Percentiles rank a stretch among this genome's conserved stretches.
Conservation (phyloP, 805 yeast genomes). For the Phaffomyces opuntiae region DNA sequence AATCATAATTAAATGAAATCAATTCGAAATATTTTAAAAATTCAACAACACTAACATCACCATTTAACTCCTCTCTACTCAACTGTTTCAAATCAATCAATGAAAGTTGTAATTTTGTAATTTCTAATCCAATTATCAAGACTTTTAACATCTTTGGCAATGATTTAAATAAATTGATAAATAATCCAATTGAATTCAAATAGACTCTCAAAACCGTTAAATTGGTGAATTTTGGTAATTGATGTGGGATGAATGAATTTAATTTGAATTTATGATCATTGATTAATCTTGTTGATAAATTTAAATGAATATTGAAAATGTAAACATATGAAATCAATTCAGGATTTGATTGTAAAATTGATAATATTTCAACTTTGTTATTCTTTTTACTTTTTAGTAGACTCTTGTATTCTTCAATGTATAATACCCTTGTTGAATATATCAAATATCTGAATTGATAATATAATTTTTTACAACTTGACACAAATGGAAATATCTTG, state of each 20-base stretch:
- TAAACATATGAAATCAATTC: constrained; percentile 1
- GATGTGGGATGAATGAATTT: not conserved
- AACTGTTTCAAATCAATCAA: not conserved
- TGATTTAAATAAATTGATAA: not conserved
- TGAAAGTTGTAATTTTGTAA: constrained; percentile 3
- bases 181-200: constrained; percentile 4
- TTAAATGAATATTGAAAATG: constrained; percentile 5
- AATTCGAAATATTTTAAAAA: constrained; percentile 9
- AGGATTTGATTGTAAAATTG: not conserved
- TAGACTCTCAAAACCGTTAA: constrained; percentile 5
- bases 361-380: not conserved
- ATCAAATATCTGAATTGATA: constrained; percentile 6
- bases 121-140: constrained; percentile 7
- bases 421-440: constrained; percentile 8
- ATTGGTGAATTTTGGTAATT: constrained; percentile 1
- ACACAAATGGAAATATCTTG: constrained; percentile 12
- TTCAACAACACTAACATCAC: not conserved
- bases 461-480: constrained; percentile 8
- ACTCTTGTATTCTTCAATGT: constrained; percentile 4
- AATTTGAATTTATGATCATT: not conserved
- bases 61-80: not conserved
- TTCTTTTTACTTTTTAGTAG: not conserved
- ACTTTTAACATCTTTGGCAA: constrained; percentile 7
- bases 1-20: constrained; percentile 2
- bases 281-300: constrained; percentile 1